Evolutionary conservation across 73 alveolate genomes (phyloP), one percentile per base, ranked within the genome.

Genomic region (Paramecium pentaurelia): DNA sequence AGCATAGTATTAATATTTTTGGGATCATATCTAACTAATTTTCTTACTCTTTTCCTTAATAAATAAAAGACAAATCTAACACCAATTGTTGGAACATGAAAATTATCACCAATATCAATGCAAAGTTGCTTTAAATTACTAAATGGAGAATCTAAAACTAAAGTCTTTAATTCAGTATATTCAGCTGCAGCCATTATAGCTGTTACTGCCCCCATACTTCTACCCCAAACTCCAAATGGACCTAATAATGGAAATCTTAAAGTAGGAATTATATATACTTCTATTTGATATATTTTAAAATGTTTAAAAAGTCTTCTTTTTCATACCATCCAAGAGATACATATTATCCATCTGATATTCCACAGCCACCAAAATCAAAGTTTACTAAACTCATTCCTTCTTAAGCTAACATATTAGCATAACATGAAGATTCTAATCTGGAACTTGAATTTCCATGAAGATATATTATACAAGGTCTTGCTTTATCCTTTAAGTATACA

Each of bases 121-220:
- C 91, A 80, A 4, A 80, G 47, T 47, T 80, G 25, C 49, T 80
- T 80, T 44, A 80, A 36, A 87, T 96, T 93, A 40, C 96, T 85
- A 91, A 97, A 97, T 49, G 98, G 98, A 34, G 98, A 93, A 92
- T 97, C 99, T 2, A 96, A 88, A 14, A 96, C 98, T 89, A 96
- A 58, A 10, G 96, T 97, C 28, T 96, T 95, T 28, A 96, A 89
- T 7, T 93, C 86, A 34, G 95, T 96, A 49, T 94, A 96, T 86
- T 95, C 90, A 45, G 86, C 94, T 30, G 95, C 97, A 86, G 95
- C 93, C 95, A 95, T 88, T 8, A 97, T 77, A 4, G 99, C 97
- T 25, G 99, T 97, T 4, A 97, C 99, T 6, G 99, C 98, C 10
- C 99, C 99, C 99, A 97, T 96, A 18, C 98, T 93, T 64, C 99